A percentile compares a stretch with the other conserved stretches of the same genome.
Conservation (phyloP, 768 basidiomycete species). For the Amanita thiersii region DNA sequence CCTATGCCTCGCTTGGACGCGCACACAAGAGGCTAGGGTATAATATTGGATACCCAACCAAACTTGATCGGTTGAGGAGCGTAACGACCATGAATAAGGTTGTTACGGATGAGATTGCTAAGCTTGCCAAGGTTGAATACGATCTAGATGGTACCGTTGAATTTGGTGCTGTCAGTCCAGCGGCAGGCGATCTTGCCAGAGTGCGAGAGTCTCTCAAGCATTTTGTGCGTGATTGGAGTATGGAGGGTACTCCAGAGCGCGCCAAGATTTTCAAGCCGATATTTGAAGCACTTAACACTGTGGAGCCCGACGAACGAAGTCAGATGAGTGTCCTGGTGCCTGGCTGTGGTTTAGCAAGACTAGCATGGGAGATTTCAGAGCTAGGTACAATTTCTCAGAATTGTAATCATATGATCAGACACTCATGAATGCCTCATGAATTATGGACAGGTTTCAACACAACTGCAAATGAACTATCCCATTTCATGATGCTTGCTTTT, state of each 20-base stretch:
- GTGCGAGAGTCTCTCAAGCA: conserved; percentile 58
- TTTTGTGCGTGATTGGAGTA: conserved; percentile 65
- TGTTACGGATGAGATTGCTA: conserved; percentile 32
- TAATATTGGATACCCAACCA: conserved; percentile 45
- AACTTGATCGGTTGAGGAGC: conserved; percentile 36
- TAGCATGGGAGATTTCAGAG: conserved; percentile 62
- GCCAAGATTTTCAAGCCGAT: conserved; percentile 48
- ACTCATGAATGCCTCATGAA: neutral
- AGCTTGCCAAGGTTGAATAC: conserved; percentile 24
- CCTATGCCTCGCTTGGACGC: conserved; percentile 36
- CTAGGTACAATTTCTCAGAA: conserved; percentile 46
- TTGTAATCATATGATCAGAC: neutral
- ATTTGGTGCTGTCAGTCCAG: conserved; percentile 13
- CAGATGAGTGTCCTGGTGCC: conserved; percentile 47
- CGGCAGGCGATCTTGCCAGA: conserved; percentile 33
- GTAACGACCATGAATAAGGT: conserved; percentile 30
- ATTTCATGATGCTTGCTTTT: conserved; percentile 56
- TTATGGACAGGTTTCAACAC: conserved; percentile 39
- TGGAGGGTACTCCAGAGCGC: conserved; percentile 48
- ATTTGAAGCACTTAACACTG: conserved; percentile 32
- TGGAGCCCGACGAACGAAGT: conserved; percentile 20
- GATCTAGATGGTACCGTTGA: conserved; percentile 16
- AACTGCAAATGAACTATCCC: conserved; percentile 56
- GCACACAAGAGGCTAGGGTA: conserved; percentile 40
- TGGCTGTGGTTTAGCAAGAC: conserved; percentile 53